Base-by-base conservation (phyloP, 179 eudicot genomes). In the Amaranthus tricolor region DNA sequence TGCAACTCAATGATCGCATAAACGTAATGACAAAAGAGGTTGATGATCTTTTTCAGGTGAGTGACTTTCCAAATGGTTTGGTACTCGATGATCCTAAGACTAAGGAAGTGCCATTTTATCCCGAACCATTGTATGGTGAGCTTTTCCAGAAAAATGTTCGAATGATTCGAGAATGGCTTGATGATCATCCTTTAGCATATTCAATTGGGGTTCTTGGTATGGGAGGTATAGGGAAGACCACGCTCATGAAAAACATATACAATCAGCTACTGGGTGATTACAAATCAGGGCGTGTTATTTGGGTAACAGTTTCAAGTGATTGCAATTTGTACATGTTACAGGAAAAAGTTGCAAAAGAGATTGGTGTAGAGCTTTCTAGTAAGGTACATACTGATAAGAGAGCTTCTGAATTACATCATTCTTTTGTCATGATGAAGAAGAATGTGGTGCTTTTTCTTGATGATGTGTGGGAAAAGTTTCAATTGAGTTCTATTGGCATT, bases 141-240 rank as follows among this genome's bases (percentile, higher is more conserved):
- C 40, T 14, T 65, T 75, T 66, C 57, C 13, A 44, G 10, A 10
- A 14, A 12, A 56, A 75, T 21, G 0, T 31, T 66, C 7, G 45
- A 16, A 47, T 0, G 16, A 47, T 75, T 45, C 43, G 47, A 0
- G 49, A 31, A 47, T 75, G 78, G 78, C 6, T 75, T 2, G 4
- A 45, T 15, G 16, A 10, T 20, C 12, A 52, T 9, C 3, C 20
- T 0, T 31, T 6, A 44, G 8, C 14, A 8, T 19, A 7, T 59
- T 5, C 40, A 31, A 6, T 72, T 20, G 75, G 75, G 4, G 66
- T 72, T 43, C 12, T 47, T 48, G 75, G 75, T 14, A 72, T 72
- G 75, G 74, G 74, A 19, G 74, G 74, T n/a, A 65, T 57, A 19
- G 74, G 74, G 19, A 71, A 71, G n/a, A 71, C 75, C 3, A 59